phyloP scores from a whole-genome alignment of 1,139 yeast genomes.

The Eremothecium gossypii region DNA sequence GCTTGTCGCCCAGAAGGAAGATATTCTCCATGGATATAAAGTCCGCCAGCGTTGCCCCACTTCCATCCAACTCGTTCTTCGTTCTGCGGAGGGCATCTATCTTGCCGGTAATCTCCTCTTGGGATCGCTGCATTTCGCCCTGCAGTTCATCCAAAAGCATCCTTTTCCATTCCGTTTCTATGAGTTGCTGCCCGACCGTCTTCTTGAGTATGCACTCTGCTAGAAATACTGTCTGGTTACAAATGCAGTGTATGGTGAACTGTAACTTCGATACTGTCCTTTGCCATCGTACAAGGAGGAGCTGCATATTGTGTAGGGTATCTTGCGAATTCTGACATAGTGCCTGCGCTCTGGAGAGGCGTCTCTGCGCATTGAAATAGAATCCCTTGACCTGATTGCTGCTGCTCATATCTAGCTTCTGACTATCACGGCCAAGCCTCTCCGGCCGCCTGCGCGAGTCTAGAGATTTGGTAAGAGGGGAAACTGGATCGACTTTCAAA shows the following conservation, averaged over 20 bases:
- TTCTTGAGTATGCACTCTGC: conserved; percentile 23
- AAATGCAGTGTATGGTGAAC: conserved; percentile 29
- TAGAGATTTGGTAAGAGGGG: no score
- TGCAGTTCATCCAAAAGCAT: conserved; percentile 20
- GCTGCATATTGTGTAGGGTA: conserved; percentile 20
- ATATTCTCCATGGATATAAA: conserved; percentile 39
- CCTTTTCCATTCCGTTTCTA: conserved; percentile 21
- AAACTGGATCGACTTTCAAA: no score
- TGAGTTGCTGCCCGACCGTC: conserved; percentile 31
- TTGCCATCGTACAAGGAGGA: conserved; percentile 20
- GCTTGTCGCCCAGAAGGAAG: conserved; percentile 26
- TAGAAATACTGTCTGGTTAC: conserved; percentile 31
- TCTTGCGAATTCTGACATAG: conserved; percentile 32
- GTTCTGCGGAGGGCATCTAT: conserved; percentile 28
- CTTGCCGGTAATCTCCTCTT: conserved; percentile 29
- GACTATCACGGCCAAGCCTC: no score
- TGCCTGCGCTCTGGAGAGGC: conserved; percentile 30
- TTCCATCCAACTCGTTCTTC: conserved; percentile 22
- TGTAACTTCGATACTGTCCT: conserved; percentile 22
- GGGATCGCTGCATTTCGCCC: conserved; percentile 22
- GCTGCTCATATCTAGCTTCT: no score
- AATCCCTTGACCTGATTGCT: no score
- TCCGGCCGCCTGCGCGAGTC: no score
- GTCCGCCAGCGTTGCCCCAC: conserved; percentile 31
- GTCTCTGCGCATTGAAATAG: conserved; percentile 28